Base-by-base conservation (phyloP, 805 yeast species). In the Tetrapisispora taiwanensis region DNA sequence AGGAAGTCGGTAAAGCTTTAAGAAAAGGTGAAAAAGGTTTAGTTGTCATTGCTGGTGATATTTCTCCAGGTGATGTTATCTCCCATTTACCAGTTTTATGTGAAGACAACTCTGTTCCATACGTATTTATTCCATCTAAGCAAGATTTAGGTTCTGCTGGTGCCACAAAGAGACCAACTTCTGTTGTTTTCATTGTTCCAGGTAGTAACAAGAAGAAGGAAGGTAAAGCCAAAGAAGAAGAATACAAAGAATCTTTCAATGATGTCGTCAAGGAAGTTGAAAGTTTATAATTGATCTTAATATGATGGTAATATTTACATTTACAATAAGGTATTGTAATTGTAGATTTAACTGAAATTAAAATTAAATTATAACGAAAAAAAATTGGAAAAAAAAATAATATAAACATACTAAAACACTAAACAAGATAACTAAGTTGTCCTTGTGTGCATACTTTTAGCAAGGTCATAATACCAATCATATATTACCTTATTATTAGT, bases 61-160 rank as follows among this genome's bases (percentile, higher is more conserved):
- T 94, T 52, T 89, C 95, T 45, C 99, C 99, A 47, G 78, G 89
- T 41, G 99, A 92, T 65, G 97, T 92, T 38, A 85, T 94, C 54
- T 87, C 97, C 36, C 99, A 92, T 64, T 78, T 92, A 46, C 99
- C 99, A 45, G 97, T 94, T 39, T 76, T 92, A 50, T 92, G 98
- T 71, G 98, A 92, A 71, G 99, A 92, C 65, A 72, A 76, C 51
- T 70, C 84, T 39, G 97, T 92, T 41, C 97, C 97, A 59, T 94
- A 73, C 62, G 76, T 90, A 35, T 92, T 92, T 68, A 78, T 92
- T 50, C 98, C 98, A 58, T 88, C 97, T 41, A 92, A 92, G 70
- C 97, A 92, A 72, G 97, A 92, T 63, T 76, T 92, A 53, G 99
- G 99, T 30, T 84, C 95, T 51, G 98, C 99, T 22, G 97, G 97